A percentile compares a stretch with the other conserved stretches of the same genome.
Conservation (phyloP, 1,139 yeast species). For the Suhomyces anneliseae region DNA sequence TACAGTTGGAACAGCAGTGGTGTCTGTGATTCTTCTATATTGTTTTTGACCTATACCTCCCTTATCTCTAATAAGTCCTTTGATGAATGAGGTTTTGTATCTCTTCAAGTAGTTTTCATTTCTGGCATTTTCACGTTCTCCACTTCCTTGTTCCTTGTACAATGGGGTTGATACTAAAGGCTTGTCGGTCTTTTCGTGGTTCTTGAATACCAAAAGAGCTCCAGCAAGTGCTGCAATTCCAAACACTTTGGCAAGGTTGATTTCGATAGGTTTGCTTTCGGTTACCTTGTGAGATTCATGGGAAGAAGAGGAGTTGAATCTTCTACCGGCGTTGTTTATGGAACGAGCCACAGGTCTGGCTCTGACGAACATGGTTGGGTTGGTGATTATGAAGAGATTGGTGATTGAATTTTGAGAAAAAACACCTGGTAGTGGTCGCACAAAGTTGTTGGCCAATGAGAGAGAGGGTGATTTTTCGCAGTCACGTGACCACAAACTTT, state of each 20-base stretch:
- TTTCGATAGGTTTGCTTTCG: conserved; percentile 36
- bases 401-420: conserved; percentile 7
- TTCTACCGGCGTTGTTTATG: conserved; percentile 21
- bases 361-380: conserved; percentile 25
- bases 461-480: neutral
- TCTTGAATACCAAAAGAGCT: conserved; percentile 39
- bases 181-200: conserved; percentile 35
- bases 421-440: conserved; percentile 5
- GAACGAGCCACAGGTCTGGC: conserved; percentile 17
- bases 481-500: neutral
- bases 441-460: conserved; percentile 11
- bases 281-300: conserved; percentile 25
- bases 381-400: neutral
- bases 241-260: conserved; percentile 42
- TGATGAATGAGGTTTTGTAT: conserved; percentile 45
- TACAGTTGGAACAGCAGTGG: conserved; percentile 31
- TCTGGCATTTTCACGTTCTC: conserved; percentile 39
- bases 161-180: conserved; percentile 43
- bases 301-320: conserved; percentile 32
- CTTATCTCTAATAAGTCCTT: conserved; percentile 46
- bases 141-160: conserved; percentile 34
- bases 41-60: conserved; percentile 50
- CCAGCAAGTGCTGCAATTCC: conserved; percentile 46
- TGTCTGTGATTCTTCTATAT: conserved; percentile 35
- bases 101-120: conserved; percentile 39